phyloP scores from a whole-genome alignment of 768 basidiomycete species.

The Lyophyllum atratum region DNA sequence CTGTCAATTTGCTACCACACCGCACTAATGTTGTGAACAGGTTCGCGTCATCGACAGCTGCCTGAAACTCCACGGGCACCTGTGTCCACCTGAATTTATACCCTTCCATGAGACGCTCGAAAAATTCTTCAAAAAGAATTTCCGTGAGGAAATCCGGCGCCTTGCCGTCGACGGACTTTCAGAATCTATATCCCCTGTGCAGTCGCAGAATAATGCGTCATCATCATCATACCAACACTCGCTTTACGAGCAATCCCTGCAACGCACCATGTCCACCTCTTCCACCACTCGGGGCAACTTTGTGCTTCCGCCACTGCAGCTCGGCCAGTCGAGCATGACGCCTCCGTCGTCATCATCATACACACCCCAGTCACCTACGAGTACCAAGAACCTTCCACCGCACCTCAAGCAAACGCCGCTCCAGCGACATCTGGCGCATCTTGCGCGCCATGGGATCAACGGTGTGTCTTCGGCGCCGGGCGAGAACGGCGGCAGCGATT shows the following conservation, averaged over 20 bases:
- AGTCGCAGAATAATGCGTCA: conserved; percentile 33
- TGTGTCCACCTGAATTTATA: conserved; percentile 88
- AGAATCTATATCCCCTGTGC: conserved; percentile 45
- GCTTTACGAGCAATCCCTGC: conserved; percentile 49
- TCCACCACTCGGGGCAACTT: conserved; percentile 46
- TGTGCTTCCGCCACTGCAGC: conserved; percentile 53
- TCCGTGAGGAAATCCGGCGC: conserved; percentile 78
- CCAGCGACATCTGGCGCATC: conserved; percentile 78
- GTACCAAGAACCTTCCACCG: conserved; percentile 22
- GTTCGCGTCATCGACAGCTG: conserved; percentile 83
- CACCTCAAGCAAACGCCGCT: conserved; percentile 68
- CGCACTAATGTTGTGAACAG: conserved; percentile 32
- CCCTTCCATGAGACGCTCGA: conserved; percentile 90
- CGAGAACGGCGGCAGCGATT: conserved; percentile 59
- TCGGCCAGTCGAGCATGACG: conserved; percentile 45
- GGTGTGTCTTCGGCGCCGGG: conserved; percentile 79
- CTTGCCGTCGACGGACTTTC: conserved; percentile 60
- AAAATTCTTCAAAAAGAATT: conserved; percentile 83
- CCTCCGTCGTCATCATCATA: conserved; percentile 50
- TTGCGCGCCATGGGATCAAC: conserved; percentile 81
- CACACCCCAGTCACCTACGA: conserved; percentile 38
- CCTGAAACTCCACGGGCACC: conserved; percentile 76
- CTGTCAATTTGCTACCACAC: neutral
- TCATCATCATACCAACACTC: conserved; percentile 49
- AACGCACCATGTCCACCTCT: conserved; percentile 46